A percentile compares a stretch with the other conserved stretches of the same genome.
phyloP scores from a whole-genome alignment of 176 grass and related monocot species.

The Musa troglodytarum region DNA sequence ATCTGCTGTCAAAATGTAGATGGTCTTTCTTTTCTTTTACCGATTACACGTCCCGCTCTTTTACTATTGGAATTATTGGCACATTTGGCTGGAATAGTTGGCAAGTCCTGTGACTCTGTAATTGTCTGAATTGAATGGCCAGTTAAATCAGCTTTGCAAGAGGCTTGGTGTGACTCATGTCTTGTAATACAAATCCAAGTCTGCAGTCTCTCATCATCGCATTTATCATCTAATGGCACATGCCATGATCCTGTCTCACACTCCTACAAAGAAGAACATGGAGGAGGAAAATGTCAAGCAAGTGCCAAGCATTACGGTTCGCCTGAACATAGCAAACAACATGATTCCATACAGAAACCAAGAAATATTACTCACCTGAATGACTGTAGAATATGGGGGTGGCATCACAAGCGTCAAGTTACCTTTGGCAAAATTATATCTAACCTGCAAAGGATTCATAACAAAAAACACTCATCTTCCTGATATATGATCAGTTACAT shows the following conservation, averaged over 20 bases:
- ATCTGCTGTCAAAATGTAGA: not conserved
- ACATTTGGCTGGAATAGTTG: not conserved
- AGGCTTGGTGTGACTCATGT: constrained; percentile 9
- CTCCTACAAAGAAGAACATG: constrained; percentile 42
- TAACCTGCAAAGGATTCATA: constrained; percentile 30
- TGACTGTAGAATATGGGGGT: constrained; percentile 64
- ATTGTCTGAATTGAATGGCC: not conserved
- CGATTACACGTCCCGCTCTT: constrained; percentile 14
- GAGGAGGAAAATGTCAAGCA: not conserved
- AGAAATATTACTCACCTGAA: constrained; percentile 46
- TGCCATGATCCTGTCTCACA: constrained; percentile 75
- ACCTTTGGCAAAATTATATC: constrained; percentile 81
- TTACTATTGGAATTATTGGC: not conserved
- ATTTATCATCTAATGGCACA: constrained; percentile 57
- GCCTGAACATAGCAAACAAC: not conserved
- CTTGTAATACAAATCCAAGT: constrained; percentile 83
- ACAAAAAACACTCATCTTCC: not conserved
- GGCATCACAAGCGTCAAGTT: constrained; percentile 57
- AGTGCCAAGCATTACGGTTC: no score
- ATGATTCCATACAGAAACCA: not conserved
- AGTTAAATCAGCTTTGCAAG: constrained; percentile 11
- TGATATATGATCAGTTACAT: not conserved
- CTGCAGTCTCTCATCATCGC: constrained; percentile 45
- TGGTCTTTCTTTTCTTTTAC: constrained; percentile 73
- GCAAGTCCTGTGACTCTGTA: not conserved